These are phyloP conservation scores for Rhododendron molle DNA, from an alignment of 148 eudicot genomes.

Conservation along the genomic window DNA sequence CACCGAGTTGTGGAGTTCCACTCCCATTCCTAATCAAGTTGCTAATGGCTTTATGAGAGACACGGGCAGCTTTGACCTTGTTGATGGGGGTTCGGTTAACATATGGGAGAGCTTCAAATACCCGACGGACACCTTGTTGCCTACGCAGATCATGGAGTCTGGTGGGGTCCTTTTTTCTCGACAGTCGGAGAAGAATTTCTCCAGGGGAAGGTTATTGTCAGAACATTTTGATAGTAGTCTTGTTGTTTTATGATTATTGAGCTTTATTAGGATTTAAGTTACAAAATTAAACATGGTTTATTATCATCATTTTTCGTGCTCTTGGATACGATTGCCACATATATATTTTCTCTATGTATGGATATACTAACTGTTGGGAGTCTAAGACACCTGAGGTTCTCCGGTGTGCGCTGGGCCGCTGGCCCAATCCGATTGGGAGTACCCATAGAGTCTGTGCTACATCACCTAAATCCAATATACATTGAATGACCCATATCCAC, in stretches of 20 bases:
- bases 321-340: background rate
- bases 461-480: no score
- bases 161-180: slow-evolving; percentile 21
- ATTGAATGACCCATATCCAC: no score
- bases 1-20: slow-evolving; percentile 22
- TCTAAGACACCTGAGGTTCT: no score
- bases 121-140: slow-evolving; percentile 47
- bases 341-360: background rate
- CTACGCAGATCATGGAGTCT: slow-evolving; percentile 23
- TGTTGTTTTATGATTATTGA: background rate
- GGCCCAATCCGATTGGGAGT: no score
- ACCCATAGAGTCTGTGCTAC: no score
- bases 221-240: background rate
- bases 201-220: slow-evolving; percentile 20
- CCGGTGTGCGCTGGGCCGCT: no score
- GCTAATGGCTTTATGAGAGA: slow-evolving; percentile 36
- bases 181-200: slow-evolving; percentile 29
- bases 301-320: background rate
- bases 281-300: background rate
- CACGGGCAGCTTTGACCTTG: slow-evolving; percentile 44
- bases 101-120: slow-evolving; percentile 43
- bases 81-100: background rate
- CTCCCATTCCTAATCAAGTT: background rate
- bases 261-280: background rate
- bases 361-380: background rate